phyloP scores from a whole-genome alignment of 2,329 filamentous ascomycete species.

The Phialophora macrospora region DNA sequence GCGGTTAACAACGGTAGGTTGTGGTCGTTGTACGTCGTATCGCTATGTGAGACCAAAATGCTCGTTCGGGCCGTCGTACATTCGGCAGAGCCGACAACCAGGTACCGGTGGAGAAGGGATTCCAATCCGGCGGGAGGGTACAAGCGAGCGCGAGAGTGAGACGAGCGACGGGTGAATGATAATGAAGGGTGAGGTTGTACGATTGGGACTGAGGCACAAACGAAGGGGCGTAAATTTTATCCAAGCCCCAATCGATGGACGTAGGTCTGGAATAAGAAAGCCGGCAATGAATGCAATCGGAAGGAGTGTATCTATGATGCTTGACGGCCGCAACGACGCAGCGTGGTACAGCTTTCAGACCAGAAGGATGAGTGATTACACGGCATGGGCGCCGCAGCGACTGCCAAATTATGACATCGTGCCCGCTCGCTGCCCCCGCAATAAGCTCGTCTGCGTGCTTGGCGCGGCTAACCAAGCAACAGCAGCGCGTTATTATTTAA shows the following conservation, averaged over 20 bases:
- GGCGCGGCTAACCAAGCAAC: neutral
- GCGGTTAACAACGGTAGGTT: neutral
- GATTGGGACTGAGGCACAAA: neutral
- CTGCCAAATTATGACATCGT: neutral
- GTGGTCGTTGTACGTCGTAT: neutral
- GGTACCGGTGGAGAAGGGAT: neutral
- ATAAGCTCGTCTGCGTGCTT: neutral
- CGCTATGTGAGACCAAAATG: neutral
- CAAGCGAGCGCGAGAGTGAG: neutral
- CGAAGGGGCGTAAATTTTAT: neutral
- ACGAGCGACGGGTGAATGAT: slow-evolving; percentile 9
- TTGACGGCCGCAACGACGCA: neutral
- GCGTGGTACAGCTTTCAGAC: neutral
- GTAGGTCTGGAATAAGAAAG: neutral
- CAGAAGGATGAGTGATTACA: slow-evolving; percentile 1
- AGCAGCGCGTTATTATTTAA: neutral
- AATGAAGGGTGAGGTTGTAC: neutral
- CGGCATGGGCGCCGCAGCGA: neutral
- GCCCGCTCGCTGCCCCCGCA: neutral
- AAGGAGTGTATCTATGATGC: slow-evolving; percentile 3
- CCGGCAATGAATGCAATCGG: neutral
- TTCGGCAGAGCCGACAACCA: neutral
- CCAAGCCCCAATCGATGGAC: neutral
- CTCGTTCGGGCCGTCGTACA: neutral
- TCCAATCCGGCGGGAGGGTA: neutral